Conservation (phyloP, 2,329 filamentous ascomycete genomes). For the Fusarium nisikadoi region DNA sequence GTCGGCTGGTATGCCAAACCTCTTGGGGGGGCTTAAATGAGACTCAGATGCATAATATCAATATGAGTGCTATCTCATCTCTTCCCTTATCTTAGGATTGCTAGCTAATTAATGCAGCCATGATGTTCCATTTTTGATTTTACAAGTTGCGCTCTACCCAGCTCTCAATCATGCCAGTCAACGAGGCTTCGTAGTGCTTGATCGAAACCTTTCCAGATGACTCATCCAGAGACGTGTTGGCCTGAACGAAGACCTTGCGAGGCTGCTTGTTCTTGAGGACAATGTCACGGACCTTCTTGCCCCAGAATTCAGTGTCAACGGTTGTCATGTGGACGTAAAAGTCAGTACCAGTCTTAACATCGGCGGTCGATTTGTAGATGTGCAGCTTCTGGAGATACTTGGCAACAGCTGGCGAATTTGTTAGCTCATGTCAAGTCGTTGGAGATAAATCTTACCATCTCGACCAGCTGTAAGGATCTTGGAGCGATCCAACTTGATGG, state of each 20-base stretch:
- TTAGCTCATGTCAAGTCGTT: conserved; percentile 38
- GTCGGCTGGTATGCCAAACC: conserved; percentile 1
- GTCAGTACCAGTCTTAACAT: conserved; percentile 78
- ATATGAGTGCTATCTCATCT: conserved; percentile 3
- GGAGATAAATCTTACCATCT: conserved; percentile 58
- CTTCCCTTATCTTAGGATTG: conserved; percentile 33
- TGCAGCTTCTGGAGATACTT: conserved; percentile 91
- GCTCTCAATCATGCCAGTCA: conserved; percentile 85
- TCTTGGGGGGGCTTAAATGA: neutral
- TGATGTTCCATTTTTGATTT: conserved; percentile 24
- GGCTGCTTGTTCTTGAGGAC: conserved; percentile 82
- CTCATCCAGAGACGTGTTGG: conserved; percentile 81
- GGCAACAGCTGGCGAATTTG: conserved; percentile 70
- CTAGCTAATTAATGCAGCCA: neutral
- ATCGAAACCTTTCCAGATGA: conserved; percentile 76
- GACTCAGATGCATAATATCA: neutral
- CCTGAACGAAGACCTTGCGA: conserved; percentile 93
- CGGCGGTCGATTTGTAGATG: conserved; percentile 90
- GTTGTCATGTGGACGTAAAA: conserved; percentile 87
- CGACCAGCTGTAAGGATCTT: conserved; percentile 89
- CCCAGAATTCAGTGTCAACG: conserved; percentile 86
- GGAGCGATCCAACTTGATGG: conserved; percentile 82
- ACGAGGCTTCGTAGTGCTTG: conserved; percentile 86
- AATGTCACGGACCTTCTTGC: conserved; percentile 78
- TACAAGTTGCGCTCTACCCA: conserved; percentile 72